A percentile compares a stretch with the other conserved stretches of the same genome.
These are phyloP conservation scores for Viola pubescens DNA, from an alignment of 441 rosid species.

Conservation along the genomic window DNA sequence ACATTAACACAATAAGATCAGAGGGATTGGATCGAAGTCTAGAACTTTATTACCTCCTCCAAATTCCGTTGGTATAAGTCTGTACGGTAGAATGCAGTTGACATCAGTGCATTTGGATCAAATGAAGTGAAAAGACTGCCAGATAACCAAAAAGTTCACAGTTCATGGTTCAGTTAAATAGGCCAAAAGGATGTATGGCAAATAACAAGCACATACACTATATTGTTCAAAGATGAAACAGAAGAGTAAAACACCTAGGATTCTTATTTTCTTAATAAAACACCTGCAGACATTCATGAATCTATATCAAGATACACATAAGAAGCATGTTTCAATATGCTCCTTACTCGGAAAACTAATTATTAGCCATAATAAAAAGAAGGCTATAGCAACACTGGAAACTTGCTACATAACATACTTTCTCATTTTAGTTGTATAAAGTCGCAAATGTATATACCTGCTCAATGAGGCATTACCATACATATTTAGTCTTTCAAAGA, in stretches of 20 bases:
- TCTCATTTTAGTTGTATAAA: slow-evolving; percentile 9
- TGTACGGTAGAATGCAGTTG: slow-evolving; percentile 77
- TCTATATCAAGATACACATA: too few species aligned
- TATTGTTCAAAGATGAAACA: neutral
- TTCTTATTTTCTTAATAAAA: too few species aligned
- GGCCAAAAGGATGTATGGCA: neutral
- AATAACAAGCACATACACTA: neutral
- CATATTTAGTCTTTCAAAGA: slow-evolving; percentile 84
- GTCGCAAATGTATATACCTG: slow-evolving; percentile 49
- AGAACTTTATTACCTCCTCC: slow-evolving; percentile 39
- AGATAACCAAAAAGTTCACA: slow-evolving; percentile 1
- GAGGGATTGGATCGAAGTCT: neutral
- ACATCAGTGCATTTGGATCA: slow-evolving; percentile 68
- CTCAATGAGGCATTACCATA: slow-evolving; percentile 81
- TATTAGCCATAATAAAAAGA: neutral
- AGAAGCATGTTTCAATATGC: too few species aligned
- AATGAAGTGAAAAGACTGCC: slow-evolving; percentile 81
- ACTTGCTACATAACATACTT: slow-evolving; percentile 1
- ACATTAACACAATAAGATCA: too few species aligned
- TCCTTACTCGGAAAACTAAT: too few species aligned
- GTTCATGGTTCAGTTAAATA: neutral
- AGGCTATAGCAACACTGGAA: neutral
- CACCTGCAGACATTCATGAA: too few species aligned
- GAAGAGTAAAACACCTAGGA: neutral
- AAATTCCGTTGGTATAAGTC: slow-evolving; percentile 58